Percentiles rank a stretch among this genome's conserved stretches.
These are phyloP conservation scores for Plenodomus biglobosus DNA, from an alignment of 2,329 filamentous ascomycete genomes.

Conservation along the genomic window DNA sequence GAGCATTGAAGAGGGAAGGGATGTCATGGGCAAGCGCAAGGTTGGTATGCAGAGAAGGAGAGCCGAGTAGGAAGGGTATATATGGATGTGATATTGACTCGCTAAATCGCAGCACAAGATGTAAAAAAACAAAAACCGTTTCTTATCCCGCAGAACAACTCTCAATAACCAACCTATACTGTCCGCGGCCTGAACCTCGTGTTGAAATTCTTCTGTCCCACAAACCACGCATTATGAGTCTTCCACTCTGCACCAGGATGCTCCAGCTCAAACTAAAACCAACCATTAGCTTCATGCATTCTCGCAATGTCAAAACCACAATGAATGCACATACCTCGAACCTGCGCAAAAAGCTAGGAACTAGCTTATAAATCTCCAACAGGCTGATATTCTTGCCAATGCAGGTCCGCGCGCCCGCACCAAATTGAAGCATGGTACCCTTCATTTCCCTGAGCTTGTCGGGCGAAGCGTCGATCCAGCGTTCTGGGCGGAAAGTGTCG, in stretches of 20 bases:
- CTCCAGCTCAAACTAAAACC: slow-evolving; percentile 44
- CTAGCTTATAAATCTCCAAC: slow-evolving; percentile 55
- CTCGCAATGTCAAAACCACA: no score
- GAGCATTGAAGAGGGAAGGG: slow-evolving; percentile 87
- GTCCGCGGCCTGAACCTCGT: slow-evolving; percentile 45
- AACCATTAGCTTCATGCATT: no score
- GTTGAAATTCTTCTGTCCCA: slow-evolving; percentile 50
- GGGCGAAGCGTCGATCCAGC: slow-evolving; percentile 61
- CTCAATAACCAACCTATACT: not conserved
- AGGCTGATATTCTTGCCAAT: slow-evolving; percentile 59
- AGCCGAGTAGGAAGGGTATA: slow-evolving; percentile 6
- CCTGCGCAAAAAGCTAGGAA: slow-evolving; percentile 61
- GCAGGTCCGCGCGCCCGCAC: slow-evolving; percentile 69
- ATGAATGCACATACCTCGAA: slow-evolving; percentile 60
- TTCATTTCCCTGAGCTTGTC: slow-evolving; percentile 66
- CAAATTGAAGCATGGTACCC: slow-evolving; percentile 71
- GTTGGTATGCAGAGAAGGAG: slow-evolving; percentile 43
- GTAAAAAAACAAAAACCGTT: not conserved
- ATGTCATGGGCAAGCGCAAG: slow-evolving; percentile 81
- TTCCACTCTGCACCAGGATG: slow-evolving; percentile 47
- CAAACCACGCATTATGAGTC: slow-evolving; percentile 59
- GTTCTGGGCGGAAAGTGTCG: slow-evolving; percentile 67
- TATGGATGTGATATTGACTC: not conserved
- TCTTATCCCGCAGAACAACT: not conserved
- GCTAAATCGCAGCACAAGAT: slow-evolving; percentile 6